A percentile compares a stretch with the other conserved stretches of the same genome.
These are phyloP conservation scores for Syzygium oleosum DNA, from an alignment of 345 rosid species.

Conservation along the genomic window DNA sequence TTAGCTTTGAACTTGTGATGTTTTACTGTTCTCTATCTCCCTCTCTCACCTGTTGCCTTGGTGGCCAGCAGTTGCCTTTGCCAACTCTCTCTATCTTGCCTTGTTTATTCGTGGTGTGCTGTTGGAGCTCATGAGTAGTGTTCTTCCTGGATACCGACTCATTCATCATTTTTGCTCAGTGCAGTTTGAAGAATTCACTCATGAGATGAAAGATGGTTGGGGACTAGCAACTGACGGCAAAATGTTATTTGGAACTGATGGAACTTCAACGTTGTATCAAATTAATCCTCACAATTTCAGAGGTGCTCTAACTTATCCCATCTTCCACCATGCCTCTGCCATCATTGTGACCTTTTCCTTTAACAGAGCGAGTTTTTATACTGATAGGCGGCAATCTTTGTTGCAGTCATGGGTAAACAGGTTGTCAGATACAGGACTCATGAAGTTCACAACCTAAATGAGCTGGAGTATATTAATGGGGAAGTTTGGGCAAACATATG, in stretches of 20 bases:
- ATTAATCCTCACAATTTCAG: constrained; percentile 61
- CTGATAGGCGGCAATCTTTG: background rate
- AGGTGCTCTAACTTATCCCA: constrained; percentile 25
- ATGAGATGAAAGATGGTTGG: constrained; percentile 95
- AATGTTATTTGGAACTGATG: constrained; percentile 81
- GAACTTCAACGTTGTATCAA: constrained; percentile 70
- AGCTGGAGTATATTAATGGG: constrained; percentile 76
- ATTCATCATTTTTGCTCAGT: constrained; percentile 3
- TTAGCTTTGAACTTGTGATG: background rate
- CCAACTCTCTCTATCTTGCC: background rate
- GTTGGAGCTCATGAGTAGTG: background rate
- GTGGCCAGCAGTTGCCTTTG: background rate
- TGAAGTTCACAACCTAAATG: constrained; percentile 70
- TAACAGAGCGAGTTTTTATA: background rate
- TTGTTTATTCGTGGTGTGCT: background rate
- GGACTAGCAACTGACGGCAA: constrained; percentile 92
- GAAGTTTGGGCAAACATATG: constrained; percentile 97
- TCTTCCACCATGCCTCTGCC: background rate
- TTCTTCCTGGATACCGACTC: background rate
- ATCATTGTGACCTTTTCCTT: background rate
- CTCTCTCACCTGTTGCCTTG: background rate
- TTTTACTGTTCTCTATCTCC: background rate
- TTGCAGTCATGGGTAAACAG: constrained; percentile 51
- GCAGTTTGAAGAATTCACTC: constrained; percentile 62
- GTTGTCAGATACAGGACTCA: constrained; percentile 43